phyloP scores from a whole-genome alignment of 2,329 filamentous ascomycete species.

The Monilinia polystroma region DNA sequence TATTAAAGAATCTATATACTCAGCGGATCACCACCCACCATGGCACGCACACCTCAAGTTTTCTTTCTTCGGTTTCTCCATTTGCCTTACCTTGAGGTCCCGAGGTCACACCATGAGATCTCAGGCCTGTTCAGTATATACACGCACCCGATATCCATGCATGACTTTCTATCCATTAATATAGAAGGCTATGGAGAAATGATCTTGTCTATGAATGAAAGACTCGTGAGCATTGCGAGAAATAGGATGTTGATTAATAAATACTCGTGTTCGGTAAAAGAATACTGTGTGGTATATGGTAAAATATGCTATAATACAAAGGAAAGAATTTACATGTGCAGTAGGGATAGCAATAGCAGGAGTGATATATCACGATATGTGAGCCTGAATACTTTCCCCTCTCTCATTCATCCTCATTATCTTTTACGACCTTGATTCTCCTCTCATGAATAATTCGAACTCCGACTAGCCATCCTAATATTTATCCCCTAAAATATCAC shows the following conservation, averaged over 20 bases:
- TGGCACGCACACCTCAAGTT: too few relatives aligned
- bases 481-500: slow-evolving; percentile 33
- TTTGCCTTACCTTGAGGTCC: too few relatives aligned
- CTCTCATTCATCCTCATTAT: neutral
- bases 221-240: neutral
- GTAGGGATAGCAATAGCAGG: neutral
- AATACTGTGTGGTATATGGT: neutral
- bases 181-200: too few relatives aligned
- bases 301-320: neutral
- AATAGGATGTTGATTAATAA: neutral
- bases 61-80: too few relatives aligned
- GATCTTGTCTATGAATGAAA: too few relatives aligned
- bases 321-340: neutral
- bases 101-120: too few relatives aligned
- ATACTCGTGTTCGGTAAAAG: neutral
- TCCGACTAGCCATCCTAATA: too few relatives aligned
- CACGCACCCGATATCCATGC: too few relatives aligned
- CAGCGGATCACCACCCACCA: too few relatives aligned
- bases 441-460: neutral
- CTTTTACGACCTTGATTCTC: neutral
- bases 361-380: neutral
- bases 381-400: neutral
- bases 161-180: too few relatives aligned
- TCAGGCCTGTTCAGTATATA: too few relatives aligned
- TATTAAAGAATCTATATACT: too few relatives aligned